These are phyloP conservation scores for Dacryopinax spathularia DNA, from an alignment of 768 basidiomycete species.

Conservation along the genomic window DNA sequence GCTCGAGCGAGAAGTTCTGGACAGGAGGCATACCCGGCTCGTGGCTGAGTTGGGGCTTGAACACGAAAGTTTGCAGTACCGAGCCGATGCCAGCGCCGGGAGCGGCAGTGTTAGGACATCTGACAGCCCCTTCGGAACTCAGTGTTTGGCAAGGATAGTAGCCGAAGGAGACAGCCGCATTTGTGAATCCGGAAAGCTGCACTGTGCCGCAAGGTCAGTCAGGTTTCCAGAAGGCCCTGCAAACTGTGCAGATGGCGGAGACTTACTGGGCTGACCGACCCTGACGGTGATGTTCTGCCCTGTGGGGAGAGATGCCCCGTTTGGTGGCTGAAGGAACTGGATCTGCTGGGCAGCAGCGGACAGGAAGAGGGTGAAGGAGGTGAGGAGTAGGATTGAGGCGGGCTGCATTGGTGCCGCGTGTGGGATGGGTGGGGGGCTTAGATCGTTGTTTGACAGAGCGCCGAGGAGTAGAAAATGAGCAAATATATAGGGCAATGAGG, in stretches of 20 bases:
- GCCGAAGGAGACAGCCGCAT: not conserved
- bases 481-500: too few relatives aligned
- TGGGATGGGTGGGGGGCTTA: not conserved
- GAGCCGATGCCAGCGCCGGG: not conserved
- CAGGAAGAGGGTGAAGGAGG: not conserved
- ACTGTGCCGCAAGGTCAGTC: not conserved
- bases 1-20: not conserved
- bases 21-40: not conserved
- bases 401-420: too few relatives aligned
- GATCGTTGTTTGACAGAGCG: too few relatives aligned
- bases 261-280: not conserved
- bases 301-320: not conserved
- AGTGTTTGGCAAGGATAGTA: not conserved
- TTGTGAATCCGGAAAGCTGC: not conserved
- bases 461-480: too few relatives aligned
- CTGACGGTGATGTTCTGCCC: not conserved
- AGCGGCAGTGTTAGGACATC: not conserved
- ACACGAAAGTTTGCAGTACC: not conserved
- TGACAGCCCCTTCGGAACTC: not conserved
- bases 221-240: not conserved
- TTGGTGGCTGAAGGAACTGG: not conserved
- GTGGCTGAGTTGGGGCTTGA: not conserved
- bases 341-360: not conserved
- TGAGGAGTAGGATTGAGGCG: not conserved
- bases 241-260: not conserved